Evolutionary conservation across 257 asterid genomes (phyloP).

Genomic region (Ophiorrhiza pumila): DNA sequence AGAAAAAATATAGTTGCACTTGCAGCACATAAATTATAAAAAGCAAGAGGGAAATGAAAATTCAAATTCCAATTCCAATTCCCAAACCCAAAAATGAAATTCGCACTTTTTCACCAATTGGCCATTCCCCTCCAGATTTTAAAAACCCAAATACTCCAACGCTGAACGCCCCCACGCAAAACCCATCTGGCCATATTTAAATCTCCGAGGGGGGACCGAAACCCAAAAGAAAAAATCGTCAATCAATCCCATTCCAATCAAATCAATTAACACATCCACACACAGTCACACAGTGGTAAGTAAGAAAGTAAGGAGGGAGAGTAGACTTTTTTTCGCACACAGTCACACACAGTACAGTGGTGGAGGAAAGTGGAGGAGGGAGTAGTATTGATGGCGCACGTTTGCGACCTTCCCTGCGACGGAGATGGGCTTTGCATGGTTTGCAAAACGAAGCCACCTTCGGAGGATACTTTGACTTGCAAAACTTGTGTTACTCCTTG

Average conservation of each 20-base stretch:
- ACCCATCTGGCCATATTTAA: neutral
- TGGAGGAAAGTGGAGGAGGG: no score
- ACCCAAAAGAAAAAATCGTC: no score
- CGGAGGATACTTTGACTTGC: constrained; percentile 54
- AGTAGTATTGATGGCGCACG: constrained; percentile 42
- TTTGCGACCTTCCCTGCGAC: constrained; percentile 73
- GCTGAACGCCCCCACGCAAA: no score
- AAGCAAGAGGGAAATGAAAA: neutral
- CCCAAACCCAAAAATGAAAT: neutral
- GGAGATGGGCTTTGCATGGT: constrained; percentile 85
- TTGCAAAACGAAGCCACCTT: constrained; percentile 50
- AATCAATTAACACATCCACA: no score
- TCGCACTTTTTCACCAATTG: neutral
- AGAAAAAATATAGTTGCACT: no score
- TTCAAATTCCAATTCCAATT: neutral
- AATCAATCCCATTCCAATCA: no score
- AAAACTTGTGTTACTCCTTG: constrained; percentile 77
- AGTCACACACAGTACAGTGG: no score
- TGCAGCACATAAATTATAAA: no score
- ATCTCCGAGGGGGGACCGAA: neutral
- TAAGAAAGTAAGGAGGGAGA: no score
- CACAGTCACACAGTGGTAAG: constrained; percentile 1
- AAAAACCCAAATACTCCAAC: no score
- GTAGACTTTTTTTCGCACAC: no score
- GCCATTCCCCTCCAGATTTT: neutral